These are phyloP conservation scores for Annulohypoxylon bovei DNA, from an alignment of 495 filamentous ascomycete species.

Conservation along the genomic window DNA sequence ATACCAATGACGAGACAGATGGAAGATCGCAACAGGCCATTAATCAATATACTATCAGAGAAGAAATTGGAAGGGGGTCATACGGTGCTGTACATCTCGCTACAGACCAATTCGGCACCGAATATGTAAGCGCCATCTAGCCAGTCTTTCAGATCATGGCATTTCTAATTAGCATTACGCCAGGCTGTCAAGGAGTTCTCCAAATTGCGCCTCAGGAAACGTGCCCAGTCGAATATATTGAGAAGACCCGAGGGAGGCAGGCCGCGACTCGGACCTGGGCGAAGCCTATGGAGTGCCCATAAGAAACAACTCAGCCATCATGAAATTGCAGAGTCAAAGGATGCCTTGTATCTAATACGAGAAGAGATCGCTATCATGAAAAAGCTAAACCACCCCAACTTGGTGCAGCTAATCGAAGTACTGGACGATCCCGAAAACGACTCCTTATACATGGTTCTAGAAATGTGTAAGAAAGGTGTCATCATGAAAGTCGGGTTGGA, in stretches of 20 bases:
- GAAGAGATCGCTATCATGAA: constrained; percentile 99
- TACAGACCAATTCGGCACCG: constrained; percentile 86
- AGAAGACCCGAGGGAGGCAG: constrained; percentile 56
- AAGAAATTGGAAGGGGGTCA: constrained; percentile 95
- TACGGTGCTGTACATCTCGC: constrained; percentile 95
- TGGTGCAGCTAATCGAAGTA: constrained; percentile 93
- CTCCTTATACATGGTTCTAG: constrained; percentile 96
- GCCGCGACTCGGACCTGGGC: constrained; percentile 50
- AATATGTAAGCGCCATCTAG: constrained; percentile 76
- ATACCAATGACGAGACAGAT: constrained; percentile 85
- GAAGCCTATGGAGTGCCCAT: constrained; percentile 44
- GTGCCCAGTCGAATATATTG: constrained; percentile 90
- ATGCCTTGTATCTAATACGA: constrained; percentile 87
- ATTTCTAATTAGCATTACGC: constrained; percentile 23
- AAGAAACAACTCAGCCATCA: constrained; percentile 49
- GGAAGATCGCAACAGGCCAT: constrained; percentile 78
- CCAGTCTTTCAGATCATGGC: constrained; percentile 14
- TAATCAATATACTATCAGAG: constrained; percentile 93
- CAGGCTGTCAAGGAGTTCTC: constrained; percentile 98
- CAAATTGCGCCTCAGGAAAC: constrained; percentile 89
- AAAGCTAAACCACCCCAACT: constrained; percentile 92
- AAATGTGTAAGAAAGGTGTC: constrained; percentile 98
- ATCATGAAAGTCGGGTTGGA: constrained; percentile 96
- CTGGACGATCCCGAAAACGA: constrained; percentile 95
- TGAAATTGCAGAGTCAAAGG: constrained; percentile 68